Evolutionary conservation across 306 rosid species (phyloP).

Genomic region (Dryas octopetala): DNA sequence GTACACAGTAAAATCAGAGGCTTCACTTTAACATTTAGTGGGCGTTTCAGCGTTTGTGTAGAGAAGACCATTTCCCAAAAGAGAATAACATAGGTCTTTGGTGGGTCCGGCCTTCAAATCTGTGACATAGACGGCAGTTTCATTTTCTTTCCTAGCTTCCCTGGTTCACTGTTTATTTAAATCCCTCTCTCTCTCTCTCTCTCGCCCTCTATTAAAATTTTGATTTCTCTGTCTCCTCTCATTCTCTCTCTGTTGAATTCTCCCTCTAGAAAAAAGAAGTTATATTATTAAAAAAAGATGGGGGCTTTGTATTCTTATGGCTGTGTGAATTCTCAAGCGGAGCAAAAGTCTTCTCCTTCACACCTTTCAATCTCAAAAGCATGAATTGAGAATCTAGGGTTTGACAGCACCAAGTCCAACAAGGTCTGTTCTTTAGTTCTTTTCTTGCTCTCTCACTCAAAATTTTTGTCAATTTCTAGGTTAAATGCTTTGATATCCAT

Average conservation of each 20-base stretch:
- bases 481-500: conserved; percentile 23
- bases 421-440: conserved; percentile 59
- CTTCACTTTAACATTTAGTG: conserved; percentile 7
- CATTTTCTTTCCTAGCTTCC: conserved; percentile 33
- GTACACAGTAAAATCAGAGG: neutral
- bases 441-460: conserved; percentile 15
- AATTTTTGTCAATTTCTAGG: conserved; percentile 32
- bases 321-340: conserved; percentile 63
- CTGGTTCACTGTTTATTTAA: conserved; percentile 46
- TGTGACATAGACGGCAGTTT: conserved; percentile 85
- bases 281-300: conserved; percentile 38
- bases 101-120: conserved; percentile 74
- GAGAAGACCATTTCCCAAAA: conserved; percentile 22
- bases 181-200: conserved; percentile 19
- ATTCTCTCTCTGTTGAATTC: conserved; percentile 23
- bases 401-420: conserved; percentile 59
- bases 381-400: conserved; percentile 87
- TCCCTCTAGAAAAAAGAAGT: conserved; percentile 12
- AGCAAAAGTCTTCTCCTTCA: conserved; percentile 64
- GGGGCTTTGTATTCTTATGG: conserved; percentile 59
- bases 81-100: conserved; percentile 72
- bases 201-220: neutral
- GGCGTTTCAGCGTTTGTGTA: neutral
- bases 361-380: conserved; percentile 65
- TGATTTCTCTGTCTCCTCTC: neutral